A percentile compares a stretch with the other conserved stretches of the same genome.
Conservation (phyloP, 176 grass and related monocot genomes). For the Juncus effusus region DNA sequence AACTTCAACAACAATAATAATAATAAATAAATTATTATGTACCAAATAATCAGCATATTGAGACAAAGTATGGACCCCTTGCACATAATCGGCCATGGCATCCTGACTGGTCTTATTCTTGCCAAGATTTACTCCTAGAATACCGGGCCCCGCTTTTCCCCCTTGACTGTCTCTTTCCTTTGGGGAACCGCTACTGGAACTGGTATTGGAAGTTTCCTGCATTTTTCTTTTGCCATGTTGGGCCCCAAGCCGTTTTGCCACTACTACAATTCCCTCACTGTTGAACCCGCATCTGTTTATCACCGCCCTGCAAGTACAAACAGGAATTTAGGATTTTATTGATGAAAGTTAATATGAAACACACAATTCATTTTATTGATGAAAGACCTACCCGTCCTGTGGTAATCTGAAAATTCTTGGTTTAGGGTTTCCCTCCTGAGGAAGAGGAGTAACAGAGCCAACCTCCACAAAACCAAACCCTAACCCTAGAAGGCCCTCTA, state of each 20-base stretch:
- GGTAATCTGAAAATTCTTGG: conserved; percentile 80
- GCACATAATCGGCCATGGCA: conserved; percentile 86
- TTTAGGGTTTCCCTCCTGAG: conserved; percentile 95
- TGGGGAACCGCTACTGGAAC: not conserved
- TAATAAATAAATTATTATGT: conserved; percentile 8
- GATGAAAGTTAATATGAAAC: not conserved
- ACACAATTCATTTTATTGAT: not conserved
- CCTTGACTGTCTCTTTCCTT: conserved; percentile 59
- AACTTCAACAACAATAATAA: too few species aligned
- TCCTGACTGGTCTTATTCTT: conserved; percentile 98
- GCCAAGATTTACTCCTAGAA: conserved; percentile 93
- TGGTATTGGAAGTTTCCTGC: conserved; percentile 60
- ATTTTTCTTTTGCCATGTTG: conserved; percentile 99
- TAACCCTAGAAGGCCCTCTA: conserved; percentile 79
- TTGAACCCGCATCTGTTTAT: conserved; percentile 95
- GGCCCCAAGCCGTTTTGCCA: conserved; percentile 92
- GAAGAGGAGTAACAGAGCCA: conserved; percentile 88
- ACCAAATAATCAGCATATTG: conserved; percentile 99
- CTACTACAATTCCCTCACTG: conserved; percentile 85
- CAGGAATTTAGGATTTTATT: conserved; percentile 14
- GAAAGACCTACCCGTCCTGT: conserved; percentile 51
- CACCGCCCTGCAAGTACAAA: conserved; percentile 50
- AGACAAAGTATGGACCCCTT: conserved; percentile 97
- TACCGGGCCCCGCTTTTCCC: conserved; percentile 94
- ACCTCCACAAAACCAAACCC: conserved; percentile 99